A percentile compares a stretch with the other conserved stretches of the same genome.
phyloP scores from a whole-genome alignment of 345 rosid genomes.

The Eucalyptus brandiana region DNA sequence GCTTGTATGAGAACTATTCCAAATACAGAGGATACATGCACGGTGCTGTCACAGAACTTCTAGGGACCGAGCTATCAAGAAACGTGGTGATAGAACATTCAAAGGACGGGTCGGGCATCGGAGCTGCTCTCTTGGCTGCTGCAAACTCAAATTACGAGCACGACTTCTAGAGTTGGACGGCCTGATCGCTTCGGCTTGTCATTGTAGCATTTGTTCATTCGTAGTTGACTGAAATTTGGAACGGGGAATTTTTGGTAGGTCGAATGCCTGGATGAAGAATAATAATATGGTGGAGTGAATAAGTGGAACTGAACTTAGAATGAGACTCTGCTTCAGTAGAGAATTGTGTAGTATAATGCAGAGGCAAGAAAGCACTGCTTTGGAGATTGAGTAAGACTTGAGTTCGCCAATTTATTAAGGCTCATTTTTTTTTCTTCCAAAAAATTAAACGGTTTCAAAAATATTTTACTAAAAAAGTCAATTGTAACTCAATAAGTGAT shows the following conservation, averaged over 20 bases:
- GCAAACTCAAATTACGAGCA: conserved; percentile 55
- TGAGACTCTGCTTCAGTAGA: neutral
- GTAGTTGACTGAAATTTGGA: neutral
- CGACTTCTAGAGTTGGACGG: conserved; percentile 4
- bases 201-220: neutral
- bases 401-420: neutral
- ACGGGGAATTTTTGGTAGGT: neutral
- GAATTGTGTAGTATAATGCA: neutral
- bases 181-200: neutral
- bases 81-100: conserved; percentile 53
- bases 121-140: conserved; percentile 87
- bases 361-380: neutral
- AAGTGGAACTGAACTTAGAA: neutral
- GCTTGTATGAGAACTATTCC: conserved; percentile 60
- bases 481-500: neutral
- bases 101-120: conserved; percentile 83
- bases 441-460: neutral
- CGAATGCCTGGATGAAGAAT: neutral
- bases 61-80: conserved; percentile 38
- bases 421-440: neutral
- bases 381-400: neutral
- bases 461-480: neutral
- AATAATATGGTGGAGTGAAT: neutral
- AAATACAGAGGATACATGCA: conserved; percentile 58
- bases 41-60: conserved; percentile 54